phyloP scores from a whole-genome alignment of 129 eudicot species.

The Flaveria sonorensis region DNA sequence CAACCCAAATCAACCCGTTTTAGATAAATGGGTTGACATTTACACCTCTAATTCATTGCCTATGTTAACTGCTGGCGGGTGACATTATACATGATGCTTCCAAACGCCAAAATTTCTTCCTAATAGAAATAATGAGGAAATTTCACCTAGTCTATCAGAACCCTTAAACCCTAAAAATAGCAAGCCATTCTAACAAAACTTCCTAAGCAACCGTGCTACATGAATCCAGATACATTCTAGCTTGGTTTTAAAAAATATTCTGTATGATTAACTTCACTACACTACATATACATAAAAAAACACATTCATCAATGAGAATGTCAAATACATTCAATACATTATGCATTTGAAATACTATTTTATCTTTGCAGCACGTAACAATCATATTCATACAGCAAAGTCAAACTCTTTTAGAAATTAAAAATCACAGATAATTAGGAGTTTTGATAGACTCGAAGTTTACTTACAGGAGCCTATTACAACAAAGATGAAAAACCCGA shows the following conservation, averaged over 20 bases:
- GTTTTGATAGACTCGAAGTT: not conserved
- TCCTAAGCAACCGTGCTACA: too few relatives aligned
- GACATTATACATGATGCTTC: not conserved
- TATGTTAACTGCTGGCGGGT: not conserved
- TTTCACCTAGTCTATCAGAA: too few relatives aligned
- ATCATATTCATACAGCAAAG: not conserved
- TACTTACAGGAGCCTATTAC: conserved; percentile 76
- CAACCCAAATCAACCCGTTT: not conserved
- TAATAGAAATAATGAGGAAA: too few relatives aligned
- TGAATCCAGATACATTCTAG: not conserved
- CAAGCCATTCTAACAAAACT: too few relatives aligned
- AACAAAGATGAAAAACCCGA: conserved; percentile 67
- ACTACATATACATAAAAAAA: too few relatives aligned
- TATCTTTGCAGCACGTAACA: not conserved
- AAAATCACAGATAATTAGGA: not conserved
- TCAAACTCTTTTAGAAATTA: not conserved
- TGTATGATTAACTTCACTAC: not conserved
- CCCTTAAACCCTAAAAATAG: too few relatives aligned
- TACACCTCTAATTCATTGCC: not conserved
- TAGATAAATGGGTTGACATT: not conserved
- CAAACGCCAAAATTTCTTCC: too few relatives aligned
- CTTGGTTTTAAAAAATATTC: not conserved
- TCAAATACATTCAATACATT: not conserved
- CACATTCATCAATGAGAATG: not conserved
- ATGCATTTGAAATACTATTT: not conserved